A percentile compares a stretch with the other conserved stretches of the same genome.
Conservation (phyloP, 2,329 filamentous ascomycete species). For the Neonectria magnoliae region DNA sequence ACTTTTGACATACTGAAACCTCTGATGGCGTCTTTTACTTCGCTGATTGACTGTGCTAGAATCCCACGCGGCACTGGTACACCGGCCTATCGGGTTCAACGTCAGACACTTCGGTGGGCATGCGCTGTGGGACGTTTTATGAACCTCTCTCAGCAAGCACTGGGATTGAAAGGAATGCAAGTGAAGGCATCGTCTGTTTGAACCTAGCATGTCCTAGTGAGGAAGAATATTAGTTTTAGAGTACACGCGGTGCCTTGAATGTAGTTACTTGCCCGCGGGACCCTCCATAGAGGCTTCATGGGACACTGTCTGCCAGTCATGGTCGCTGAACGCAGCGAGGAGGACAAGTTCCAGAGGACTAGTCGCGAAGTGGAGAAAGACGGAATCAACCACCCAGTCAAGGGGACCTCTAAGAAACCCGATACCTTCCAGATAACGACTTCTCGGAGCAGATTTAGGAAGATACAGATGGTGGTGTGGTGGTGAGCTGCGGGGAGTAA, state of each 20-base stretch:
- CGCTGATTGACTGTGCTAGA: conserved; percentile 32
- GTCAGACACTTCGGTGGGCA: background rate
- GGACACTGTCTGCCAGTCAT: background rate
- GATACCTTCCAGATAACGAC: background rate
- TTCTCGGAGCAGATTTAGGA: background rate
- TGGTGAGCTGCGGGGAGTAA: background rate
- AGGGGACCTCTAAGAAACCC: background rate
- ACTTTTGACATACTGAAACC: conserved; percentile 35
- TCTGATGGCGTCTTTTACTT: conserved; percentile 34
- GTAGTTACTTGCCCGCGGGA: background rate
- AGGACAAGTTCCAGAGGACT: background rate
- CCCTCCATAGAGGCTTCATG: background rate
- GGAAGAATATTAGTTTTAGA: background rate
- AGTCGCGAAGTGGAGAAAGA: background rate
- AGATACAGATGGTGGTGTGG: background rate
- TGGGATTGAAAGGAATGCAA: conserved; percentile 45
- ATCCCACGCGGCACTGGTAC: conserved; percentile 39
- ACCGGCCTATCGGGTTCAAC: conserved; percentile 35
- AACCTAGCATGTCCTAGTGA: background rate
- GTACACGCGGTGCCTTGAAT: background rate
- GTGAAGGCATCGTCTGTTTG: conserved; percentile 29
- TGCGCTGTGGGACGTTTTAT: background rate
- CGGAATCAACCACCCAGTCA: background rate
- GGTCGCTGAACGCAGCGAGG: background rate
- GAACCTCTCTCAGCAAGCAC: conserved; percentile 39